phyloP scores from a whole-genome alignment of 441 rosid genomes.

The Adansonia gregorii region DNA sequence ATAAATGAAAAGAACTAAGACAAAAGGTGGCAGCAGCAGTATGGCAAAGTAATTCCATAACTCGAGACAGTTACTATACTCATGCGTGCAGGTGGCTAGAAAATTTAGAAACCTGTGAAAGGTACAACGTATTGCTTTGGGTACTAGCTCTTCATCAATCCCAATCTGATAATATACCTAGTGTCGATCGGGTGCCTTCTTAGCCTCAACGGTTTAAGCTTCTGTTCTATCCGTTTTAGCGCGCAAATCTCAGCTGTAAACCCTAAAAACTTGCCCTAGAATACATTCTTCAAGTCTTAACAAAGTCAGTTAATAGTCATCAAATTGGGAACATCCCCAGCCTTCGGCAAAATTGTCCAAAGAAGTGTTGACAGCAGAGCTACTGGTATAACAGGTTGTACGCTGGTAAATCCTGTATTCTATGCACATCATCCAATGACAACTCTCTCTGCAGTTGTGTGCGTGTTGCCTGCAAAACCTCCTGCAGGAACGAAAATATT shows the following conservation, averaged over 20 bases:
- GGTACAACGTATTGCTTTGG: background rate
- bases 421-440: conserved; percentile 72
- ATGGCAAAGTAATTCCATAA: background rate
- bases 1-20: background rate
- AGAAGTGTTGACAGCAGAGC: conserved; percentile 1
- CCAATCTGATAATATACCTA: background rate
- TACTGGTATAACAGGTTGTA: conserved; percentile 75
- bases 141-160: background rate
- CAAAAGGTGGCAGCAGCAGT: background rate
- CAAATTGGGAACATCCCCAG: background rate
- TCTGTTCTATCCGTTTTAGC: background rate
- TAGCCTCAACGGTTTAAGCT: background rate
- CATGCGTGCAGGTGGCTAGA: background rate
- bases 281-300: background rate
- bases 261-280: background rate
- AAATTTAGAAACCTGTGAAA: background rate
- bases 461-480: conserved; percentile 78
- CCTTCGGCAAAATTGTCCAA: background rate
- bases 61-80: background rate
- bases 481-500: conserved; percentile 51
- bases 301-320: background rate
- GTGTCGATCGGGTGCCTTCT: background rate
- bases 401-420: conserved; percentile 82
- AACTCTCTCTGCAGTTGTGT: conserved; percentile 87
- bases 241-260: background rate